Conservation (phyloP, 768 basidiomycete species). For the Leccinum obscurum region DNA sequence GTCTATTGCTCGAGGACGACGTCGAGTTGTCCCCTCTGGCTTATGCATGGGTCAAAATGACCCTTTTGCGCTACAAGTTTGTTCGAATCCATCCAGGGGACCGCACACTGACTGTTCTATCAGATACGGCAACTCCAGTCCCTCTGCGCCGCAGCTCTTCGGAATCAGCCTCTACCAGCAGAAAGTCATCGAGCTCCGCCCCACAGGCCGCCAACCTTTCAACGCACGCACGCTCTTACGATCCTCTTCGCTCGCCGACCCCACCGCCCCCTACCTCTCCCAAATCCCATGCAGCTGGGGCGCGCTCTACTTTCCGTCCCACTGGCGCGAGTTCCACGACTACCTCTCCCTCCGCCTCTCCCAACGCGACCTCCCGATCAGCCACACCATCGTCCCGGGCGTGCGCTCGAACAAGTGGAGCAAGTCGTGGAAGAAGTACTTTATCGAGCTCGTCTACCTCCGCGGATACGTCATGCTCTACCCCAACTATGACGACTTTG, state of each 20-base stretch:
- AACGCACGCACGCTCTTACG: slow-evolving; percentile 62
- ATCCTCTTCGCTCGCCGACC: slow-evolving; percentile 36
- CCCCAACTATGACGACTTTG: slow-evolving; percentile 72
- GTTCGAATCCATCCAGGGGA: not conserved
- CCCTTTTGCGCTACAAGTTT: slow-evolving; percentile 74
- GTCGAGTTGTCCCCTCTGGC: slow-evolving; percentile 82
- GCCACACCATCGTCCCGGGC: slow-evolving; percentile 58
- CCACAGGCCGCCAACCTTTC: slow-evolving; percentile 66
- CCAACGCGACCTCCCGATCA: slow-evolving; percentile 36
- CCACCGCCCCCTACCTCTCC: slow-evolving; percentile 74
- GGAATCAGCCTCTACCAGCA: slow-evolving; percentile 88
- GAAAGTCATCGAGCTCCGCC: slow-evolving; percentile 73
- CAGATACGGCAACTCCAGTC: slow-evolving; percentile 54
- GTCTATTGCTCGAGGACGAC: slow-evolving; percentile 82
- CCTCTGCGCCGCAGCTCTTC: slow-evolving; percentile 53
- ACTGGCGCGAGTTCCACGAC: slow-evolving; percentile 84
- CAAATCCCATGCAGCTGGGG: slow-evolving; percentile 93
- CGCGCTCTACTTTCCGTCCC: slow-evolving; percentile 85
- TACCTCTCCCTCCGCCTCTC: slow-evolving; percentile 75
- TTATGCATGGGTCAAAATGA: slow-evolving; percentile 84
- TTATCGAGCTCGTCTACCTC: slow-evolving; percentile 82
- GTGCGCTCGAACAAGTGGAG: slow-evolving; percentile 83
- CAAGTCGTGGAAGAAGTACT: slow-evolving; percentile 86
- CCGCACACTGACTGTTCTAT: slow-evolving; percentile 1
- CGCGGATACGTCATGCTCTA: slow-evolving; percentile 88